Base-by-base conservation (phyloP, 2,329 filamentous ascomycete genomes). In the Lecanicillium sp. region DNA sequence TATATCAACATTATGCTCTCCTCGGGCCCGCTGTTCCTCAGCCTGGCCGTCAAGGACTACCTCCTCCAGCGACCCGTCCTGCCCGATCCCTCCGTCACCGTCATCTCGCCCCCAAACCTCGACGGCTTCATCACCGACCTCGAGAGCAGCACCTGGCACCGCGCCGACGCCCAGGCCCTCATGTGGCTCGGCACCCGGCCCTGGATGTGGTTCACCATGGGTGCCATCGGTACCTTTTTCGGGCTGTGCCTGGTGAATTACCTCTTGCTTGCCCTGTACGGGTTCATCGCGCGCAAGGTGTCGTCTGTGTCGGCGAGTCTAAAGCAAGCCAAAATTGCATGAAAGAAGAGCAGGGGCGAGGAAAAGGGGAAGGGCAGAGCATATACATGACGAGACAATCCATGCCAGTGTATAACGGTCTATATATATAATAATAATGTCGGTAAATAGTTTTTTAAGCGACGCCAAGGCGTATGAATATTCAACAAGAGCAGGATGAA, bases 1-100 rank as follows among this genome's bases (percentile, higher is more conserved):
- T 89, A 90, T 63, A 84, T 87, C 58, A 87, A 84, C 20, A 84
- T 90, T 57, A 90, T 90, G 87, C 83, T 84, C 39, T 82, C 80
- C 9, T 87, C 87, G 0, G 86, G 86, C 0, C 86, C 86, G 0
- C 69, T 90, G 24, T 90, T 88, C 68, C 67, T 90, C 38, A 87
- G 81, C 48, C 77, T 90, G 33, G 77, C 87, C 51, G 86, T 86
- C 83, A 81, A 86, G 60, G 80, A 87, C 62, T 90, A 86, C 64
- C 80, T 81, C 62, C 71, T 74, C 27, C 67, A 71, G 15, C 69
- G 68, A 36, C 73, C 66, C 10, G 53, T 53, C 2, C 51, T 64
- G 39, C 60, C 62, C 4, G 50, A 56, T 12, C 49, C 54, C 2
- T 53, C 57, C 2, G 48, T 66, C 4, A 53, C 58, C 39, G 62